A percentile compares a stretch with the other conserved stretches of the same genome.
Evolutionary conservation across 2,329 filamentous ascomycete species (phyloP).

Genomic region (Fusarium falciforme): DNA sequence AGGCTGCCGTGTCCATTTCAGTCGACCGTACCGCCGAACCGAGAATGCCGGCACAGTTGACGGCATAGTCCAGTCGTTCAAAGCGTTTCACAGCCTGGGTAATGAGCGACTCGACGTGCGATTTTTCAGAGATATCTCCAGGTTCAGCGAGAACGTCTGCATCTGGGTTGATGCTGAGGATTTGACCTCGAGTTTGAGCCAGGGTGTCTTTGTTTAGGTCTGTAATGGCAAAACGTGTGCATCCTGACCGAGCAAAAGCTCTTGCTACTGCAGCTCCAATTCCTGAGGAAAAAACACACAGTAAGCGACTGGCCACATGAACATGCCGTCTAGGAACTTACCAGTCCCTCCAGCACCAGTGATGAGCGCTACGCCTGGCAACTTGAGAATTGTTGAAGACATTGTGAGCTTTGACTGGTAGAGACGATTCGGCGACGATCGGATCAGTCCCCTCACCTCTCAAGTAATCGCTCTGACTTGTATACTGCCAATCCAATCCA

Average conservation of each 20-base stretch:
- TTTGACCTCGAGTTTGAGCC: neutral
- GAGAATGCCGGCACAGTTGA: constrained; percentile 66
- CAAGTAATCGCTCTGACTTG: neutral
- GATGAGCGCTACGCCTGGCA: constrained; percentile 59
- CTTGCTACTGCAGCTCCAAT: neutral
- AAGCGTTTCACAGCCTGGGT: constrained; percentile 50
- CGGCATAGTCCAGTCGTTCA: constrained; percentile 64
- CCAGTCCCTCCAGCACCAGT: constrained; percentile 52
- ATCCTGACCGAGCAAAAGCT: neutral
- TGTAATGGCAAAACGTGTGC: neutral
- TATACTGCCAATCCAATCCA: neutral
- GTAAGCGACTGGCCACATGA: neutral
- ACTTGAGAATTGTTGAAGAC: constrained; percentile 27
- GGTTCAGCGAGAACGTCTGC: neutral
- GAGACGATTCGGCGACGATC: neutral
- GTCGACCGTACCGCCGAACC: constrained; percentile 46
- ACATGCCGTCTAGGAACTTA: neutral
- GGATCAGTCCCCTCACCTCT: neutral
- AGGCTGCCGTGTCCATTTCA: constrained; percentile 60
- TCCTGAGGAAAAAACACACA: neutral
- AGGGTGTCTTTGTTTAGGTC: neutral
- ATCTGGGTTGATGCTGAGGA: neutral
- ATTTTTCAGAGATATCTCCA: constrained; percentile 58
- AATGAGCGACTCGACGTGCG: constrained; percentile 54
- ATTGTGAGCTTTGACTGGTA: neutral